Evolutionary conservation across 768 basidiomycete genomes (phyloP).

Genomic region (Kwoniella newhampshirensis): DNA sequence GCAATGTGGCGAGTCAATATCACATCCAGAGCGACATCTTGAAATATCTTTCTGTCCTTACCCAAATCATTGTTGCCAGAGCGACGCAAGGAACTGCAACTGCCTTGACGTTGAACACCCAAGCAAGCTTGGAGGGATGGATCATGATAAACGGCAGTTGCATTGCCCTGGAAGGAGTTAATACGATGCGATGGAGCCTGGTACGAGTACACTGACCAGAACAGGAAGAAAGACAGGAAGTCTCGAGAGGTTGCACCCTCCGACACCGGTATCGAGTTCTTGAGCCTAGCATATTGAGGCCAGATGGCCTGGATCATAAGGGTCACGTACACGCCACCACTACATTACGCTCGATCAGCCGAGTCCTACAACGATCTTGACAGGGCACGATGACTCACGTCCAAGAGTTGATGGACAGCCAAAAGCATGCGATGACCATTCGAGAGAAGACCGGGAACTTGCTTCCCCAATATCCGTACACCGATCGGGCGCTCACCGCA

Average conservation of each 20-base stretch:
- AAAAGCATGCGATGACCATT: slow-evolving; percentile 37
- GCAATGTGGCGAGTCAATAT: too few species aligned
- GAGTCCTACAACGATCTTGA: slow-evolving; percentile 16
- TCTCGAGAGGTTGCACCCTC: slow-evolving; percentile 41
- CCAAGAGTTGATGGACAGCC: slow-evolving; percentile 31
- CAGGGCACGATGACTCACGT: slow-evolving; percentile 19
- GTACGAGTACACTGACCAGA: too few species aligned
- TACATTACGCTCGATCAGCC: too few species aligned
- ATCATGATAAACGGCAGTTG: slow-evolving; percentile 45
- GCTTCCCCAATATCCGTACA: slow-evolving; percentile 41
- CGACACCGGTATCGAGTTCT: slow-evolving; percentile 34
- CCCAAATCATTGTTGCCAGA: slow-evolving; percentile 39
- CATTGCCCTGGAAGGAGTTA: slow-evolving; percentile 35
- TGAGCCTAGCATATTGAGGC: slow-evolving; percentile 37
- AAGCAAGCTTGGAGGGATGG: slow-evolving; percentile 35
- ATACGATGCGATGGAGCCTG: too few species aligned
- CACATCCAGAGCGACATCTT: too few species aligned
- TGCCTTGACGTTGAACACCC: slow-evolving; percentile 44
- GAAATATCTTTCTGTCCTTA: too few species aligned
- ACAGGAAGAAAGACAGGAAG: slow-evolving; percentile 48
- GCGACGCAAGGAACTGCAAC: slow-evolving; percentile 32
- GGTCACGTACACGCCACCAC: slow-evolving; percentile 41
- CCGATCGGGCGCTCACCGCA: slow-evolving; percentile 36
- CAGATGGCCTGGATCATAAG: slow-evolving; percentile 52
- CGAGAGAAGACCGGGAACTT: slow-evolving; percentile 43